These are phyloP conservation scores for Gossypium schwendimanii DNA, from an alignment of 441 rosid species.

Conservation along the genomic window DNA sequence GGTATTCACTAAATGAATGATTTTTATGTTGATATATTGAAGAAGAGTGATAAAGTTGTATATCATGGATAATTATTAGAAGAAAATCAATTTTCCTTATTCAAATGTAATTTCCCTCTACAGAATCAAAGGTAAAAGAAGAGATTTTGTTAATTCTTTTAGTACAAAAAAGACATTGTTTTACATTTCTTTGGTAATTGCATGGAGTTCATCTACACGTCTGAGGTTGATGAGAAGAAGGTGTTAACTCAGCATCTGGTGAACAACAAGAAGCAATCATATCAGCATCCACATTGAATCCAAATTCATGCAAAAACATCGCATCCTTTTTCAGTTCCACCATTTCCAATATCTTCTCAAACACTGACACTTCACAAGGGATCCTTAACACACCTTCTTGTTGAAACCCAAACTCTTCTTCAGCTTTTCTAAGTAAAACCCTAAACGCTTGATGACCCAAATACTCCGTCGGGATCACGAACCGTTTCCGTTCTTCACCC, in stretches of 20 bases:
- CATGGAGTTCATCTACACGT: constrained; percentile 32
- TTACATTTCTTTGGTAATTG: no score
- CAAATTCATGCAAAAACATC: constrained; percentile 13
- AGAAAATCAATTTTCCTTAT: no score
- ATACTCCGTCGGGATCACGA: constrained; percentile 40
- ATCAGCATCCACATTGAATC: constrained; percentile 17
- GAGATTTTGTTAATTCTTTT: not conserved
- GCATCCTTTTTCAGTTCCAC: constrained; percentile 28
- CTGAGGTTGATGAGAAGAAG: constrained; percentile 30
- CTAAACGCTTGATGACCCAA: constrained; percentile 41
- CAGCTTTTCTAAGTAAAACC: constrained; percentile 40
- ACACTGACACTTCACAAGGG: constrained; percentile 39
- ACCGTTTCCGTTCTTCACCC: constrained; percentile 41
- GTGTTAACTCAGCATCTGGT: constrained; percentile 29
- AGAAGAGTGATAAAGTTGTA: no score
- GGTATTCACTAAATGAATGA: not conserved
- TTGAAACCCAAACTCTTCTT: constrained; percentile 48
- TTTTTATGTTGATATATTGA: not conserved
- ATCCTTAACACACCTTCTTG: constrained; percentile 46
- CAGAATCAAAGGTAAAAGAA: not conserved
- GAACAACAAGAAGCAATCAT: constrained; percentile 25
- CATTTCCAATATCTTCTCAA: constrained; percentile 39
- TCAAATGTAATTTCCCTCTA: not conserved
- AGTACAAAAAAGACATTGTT: not conserved
- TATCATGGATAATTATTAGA: no score